These are phyloP conservation scores for Coemansia sp. DNA, from an alignment of 192 early-diverging fungal genomes.

Conservation along the genomic window DNA sequence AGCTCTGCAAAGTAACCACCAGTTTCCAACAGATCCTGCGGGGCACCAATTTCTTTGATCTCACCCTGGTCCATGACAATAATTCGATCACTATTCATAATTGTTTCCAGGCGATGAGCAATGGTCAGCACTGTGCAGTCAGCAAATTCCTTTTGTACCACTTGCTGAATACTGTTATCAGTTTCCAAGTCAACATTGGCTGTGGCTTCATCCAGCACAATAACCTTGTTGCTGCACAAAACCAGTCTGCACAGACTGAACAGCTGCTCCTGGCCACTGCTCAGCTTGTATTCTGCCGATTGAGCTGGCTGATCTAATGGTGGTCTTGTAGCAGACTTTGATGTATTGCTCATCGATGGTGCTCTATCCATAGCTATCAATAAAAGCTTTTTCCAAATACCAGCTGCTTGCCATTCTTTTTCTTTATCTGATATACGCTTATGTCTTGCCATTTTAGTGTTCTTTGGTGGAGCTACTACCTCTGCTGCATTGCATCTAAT, in stretches of 20 bases:
- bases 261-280: constrained; percentile 59
- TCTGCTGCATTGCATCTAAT: constrained; percentile 10
- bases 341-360: background rate
- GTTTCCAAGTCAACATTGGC: constrained; percentile 52
- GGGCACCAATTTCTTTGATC: constrained; percentile 61
- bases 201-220: constrained; percentile 70
- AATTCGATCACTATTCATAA: constrained; percentile 63
- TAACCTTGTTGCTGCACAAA: constrained; percentile 49
- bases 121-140: constrained; percentile 56
- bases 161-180: constrained; percentile 9
- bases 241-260: constrained; percentile 59
- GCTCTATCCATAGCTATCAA: background rate
- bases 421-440: background rate
- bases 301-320: background rate
- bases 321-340: background rate
- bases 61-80: constrained; percentile 69
- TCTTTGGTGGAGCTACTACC: background rate
- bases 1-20: constrained; percentile 13
- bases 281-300: background rate
- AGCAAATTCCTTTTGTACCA: constrained; percentile 52
- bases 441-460: background rate
- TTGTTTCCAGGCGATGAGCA: constrained; percentile 69
- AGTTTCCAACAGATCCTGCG: constrained; percentile 52
- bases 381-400: constrained; percentile 10
- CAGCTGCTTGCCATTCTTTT: constrained; percentile 20